Evolutionary conservation across 192 early-diverging fungal genomes (phyloP), one percentile per base, ranked within the genome.

Genomic region (Kappamyces sp.): DNA sequence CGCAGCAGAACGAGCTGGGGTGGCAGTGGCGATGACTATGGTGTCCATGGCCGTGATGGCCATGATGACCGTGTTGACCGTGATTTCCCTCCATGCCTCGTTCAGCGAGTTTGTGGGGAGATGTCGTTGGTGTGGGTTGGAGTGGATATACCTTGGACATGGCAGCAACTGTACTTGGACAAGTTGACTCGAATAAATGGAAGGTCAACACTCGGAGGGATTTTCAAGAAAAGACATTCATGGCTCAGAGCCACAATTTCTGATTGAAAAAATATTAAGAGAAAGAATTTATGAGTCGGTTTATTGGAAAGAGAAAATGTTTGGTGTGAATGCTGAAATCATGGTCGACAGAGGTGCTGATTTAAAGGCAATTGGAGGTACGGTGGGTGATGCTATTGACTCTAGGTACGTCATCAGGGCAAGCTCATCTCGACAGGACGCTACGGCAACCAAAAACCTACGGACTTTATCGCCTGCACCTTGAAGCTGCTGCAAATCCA

Each of bases 251-350:
- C 94, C 96, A 5, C 93, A 93, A 73, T 89, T 84, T 58, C 74
- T 99, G 14, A 85, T 99, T 46, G 94, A 97, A 73, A 96, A 94
- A 62, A 94, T 94, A 64, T 84, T 91, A 47, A 80, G 93, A 36
- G 74, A 84, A 41, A 83, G 93, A 36, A 96, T 96, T 49, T 90
- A 89, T 66, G 91, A 96, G 57, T 89, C 85, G 36, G 68, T 88
- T 2, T 99, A 94, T 72, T 99, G 93, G 94, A 99, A 99, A 62
- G 91, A 97, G 55, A 80, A 88, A 30, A 94, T 92, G 72, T 99
- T 97, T 77, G 93, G 86, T 29, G 14, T 38, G 14, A 14, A 22
- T 65, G 90, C 90, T 37, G 91, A 88, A 34, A 85, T 89, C 15
- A 75, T 98, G 35, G 81, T 98, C 64, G 93, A 92, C 62, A 90